Evolutionary conservation across 2,329 filamentous ascomycete species (phyloP).

Genomic region (Diplodia scrobiculata): DNA sequence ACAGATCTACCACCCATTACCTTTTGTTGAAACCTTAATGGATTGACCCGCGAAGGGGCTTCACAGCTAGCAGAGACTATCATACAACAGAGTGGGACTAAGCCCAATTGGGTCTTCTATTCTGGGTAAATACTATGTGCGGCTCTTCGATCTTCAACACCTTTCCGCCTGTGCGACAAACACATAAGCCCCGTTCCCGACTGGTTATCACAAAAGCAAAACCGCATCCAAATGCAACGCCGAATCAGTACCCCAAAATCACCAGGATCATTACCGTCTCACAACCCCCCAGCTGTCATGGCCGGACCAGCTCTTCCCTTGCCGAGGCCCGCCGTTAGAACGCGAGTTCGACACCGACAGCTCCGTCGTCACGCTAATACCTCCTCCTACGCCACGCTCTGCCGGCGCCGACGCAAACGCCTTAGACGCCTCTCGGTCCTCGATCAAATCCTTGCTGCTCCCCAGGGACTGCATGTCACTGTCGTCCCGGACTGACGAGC

Average conservation of each 20-base stretch:
- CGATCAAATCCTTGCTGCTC: slow-evolving; percentile 13
- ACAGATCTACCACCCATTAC: neutral
- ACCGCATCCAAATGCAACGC: neutral
- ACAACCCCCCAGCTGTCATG: neutral
- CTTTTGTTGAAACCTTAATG: too few species aligned
- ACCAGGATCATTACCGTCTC: neutral
- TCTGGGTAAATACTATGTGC: too few species aligned
- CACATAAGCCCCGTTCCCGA: neutral
- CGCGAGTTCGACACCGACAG: neutral
- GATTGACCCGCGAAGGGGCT: too few species aligned
- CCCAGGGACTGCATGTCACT: neutral
- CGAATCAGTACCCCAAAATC: neutral
- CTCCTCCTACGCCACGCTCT: neutral
- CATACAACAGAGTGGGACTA: too few species aligned
- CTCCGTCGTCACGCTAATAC: slow-evolving; percentile 8
- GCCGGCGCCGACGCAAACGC: neutral
- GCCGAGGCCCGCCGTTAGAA: neutral
- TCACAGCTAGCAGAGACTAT: too few species aligned
- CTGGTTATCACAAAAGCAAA: neutral
- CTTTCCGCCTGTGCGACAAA: neutral
- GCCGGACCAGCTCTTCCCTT: neutral
- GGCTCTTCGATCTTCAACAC: too few species aligned
- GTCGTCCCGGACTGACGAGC: neutral
- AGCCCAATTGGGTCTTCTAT: too few species aligned
- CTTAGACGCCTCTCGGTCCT: neutral